Base-by-base conservation (phyloP, 805 yeast species). In the Candida michaelii region DNA sequence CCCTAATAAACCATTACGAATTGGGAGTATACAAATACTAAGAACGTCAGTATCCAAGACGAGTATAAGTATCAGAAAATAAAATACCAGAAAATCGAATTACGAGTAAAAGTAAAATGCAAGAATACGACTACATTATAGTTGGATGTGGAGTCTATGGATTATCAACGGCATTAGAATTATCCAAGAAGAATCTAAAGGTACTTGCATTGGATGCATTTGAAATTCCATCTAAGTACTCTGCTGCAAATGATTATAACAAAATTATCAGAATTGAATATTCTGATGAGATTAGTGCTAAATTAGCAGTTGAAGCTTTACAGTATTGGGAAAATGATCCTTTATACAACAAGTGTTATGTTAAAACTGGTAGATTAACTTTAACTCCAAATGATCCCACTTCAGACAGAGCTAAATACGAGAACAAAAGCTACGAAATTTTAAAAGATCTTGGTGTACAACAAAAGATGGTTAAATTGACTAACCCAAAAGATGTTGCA, bases 101-200 rank as follows among this genome's bases (percentile, higher is more conserved):
- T n/a, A n/a, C n/a, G n/a, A n/a, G n/a, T n/a, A n/a, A n/a, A n/a
- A n/a, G n/a, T n/a, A n/a, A n/a, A 18, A 41, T 41, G 44, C 15
- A 19, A 16, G 31, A 41, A 13, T 41, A 35, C 13, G 44, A 41
- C 25, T 12, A 14, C 16, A 25, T 41, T 33, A 39, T 31, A 36
- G 46, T 71, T n/a, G 76, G 76, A 2, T 69, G 73, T 50, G 77
- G 79, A 2, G 73, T 71, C 1, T 71, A 71, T 56, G 79, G 79
- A 1, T 62, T 74, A 1, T 65, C 77, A 4, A 63, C 77, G 0
- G 72, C 75, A 7, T 53, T 66, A 4, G 66, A 69, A 21, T 52
- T 70, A 2, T 60, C 63, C 0, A 45, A 52, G 18, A 50, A 54
- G 14, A 71, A 72, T 1, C 53, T 56, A 36, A 43, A 55, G 4